Conservation (phyloP, 495 filamentous ascomycete genomes). For the Xylaria bambusicola region DNA sequence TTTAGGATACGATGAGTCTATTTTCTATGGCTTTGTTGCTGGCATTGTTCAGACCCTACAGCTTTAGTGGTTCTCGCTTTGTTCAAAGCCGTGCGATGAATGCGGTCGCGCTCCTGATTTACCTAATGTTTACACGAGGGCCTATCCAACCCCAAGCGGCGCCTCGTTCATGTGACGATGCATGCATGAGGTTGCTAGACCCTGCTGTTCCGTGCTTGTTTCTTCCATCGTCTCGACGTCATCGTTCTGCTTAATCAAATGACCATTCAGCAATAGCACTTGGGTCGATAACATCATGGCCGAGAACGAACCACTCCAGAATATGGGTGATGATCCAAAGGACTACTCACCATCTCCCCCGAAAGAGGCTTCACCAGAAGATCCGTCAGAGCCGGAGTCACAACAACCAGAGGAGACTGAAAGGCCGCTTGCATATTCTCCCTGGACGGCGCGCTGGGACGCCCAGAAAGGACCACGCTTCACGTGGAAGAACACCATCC, state of each 20-base stretch:
- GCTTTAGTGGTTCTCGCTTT: neutral
- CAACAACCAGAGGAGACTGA: neutral
- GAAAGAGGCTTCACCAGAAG: neutral
- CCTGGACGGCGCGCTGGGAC: slow-evolving; percentile 5
- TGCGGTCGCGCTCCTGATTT: too few relatives aligned
- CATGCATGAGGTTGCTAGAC: too few relatives aligned
- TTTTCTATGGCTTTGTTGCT: neutral
- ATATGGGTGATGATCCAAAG: too few relatives aligned
- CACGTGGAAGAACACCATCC: neutral
- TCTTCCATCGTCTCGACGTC: too few relatives aligned
- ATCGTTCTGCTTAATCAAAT: too few relatives aligned
- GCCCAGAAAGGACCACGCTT: neutral
- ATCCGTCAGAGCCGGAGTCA: neutral
- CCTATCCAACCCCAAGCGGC: too few relatives aligned
- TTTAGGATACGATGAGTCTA: neutral
- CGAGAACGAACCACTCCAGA: too few relatives aligned
- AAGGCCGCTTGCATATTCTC: neutral
- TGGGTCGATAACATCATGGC: too few relatives aligned
- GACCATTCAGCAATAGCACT: too few relatives aligned
- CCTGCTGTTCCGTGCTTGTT: too few relatives aligned
- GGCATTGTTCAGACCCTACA: neutral
- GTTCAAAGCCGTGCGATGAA: slow-evolving; percentile 6
- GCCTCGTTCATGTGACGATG: too few relatives aligned
- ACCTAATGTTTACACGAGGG: too few relatives aligned
- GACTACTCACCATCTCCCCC: neutral